Percentiles rank a stretch among this genome's conserved stretches.
Conservation (phyloP, 345 rosid species). For the Eucalyptus viminalis region DNA sequence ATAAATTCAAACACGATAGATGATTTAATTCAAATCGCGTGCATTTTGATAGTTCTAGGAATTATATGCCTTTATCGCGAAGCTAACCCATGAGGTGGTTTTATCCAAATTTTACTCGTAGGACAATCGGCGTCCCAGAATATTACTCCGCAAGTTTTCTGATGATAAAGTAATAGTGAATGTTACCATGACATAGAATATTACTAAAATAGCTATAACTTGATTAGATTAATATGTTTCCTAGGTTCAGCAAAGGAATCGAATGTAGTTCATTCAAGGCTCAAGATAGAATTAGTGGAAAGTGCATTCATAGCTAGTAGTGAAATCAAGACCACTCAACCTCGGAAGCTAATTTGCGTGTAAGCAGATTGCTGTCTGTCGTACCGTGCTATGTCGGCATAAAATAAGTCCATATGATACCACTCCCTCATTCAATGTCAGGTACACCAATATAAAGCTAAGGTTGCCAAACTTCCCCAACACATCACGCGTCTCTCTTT, state of each 20-base stretch:
- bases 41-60: background rate
- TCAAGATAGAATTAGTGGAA: background rate
- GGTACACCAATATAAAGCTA: background rate
- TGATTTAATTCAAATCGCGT: background rate
- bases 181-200: background rate
- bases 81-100: background rate
- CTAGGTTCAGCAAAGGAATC: background rate
- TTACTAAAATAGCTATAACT: background rate
- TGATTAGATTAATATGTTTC: background rate
- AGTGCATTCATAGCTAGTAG: background rate
- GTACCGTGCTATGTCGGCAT: background rate
- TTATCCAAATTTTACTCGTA: background rate
- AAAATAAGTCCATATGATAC: background rate
- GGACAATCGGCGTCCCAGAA: background rate
- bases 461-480: background rate
- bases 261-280: background rate
- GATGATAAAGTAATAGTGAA: background rate
- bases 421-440: background rate
- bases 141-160: background rate
- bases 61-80: background rate
- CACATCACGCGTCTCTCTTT: background rate
- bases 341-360: background rate
- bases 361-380: background rate
- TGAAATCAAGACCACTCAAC: background rate
- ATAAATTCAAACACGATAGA: background rate